These are phyloP conservation scores for Tetrapisispora fleetii DNA, from an alignment of 805 yeast genomes.

Conservation along the genomic window DNA sequence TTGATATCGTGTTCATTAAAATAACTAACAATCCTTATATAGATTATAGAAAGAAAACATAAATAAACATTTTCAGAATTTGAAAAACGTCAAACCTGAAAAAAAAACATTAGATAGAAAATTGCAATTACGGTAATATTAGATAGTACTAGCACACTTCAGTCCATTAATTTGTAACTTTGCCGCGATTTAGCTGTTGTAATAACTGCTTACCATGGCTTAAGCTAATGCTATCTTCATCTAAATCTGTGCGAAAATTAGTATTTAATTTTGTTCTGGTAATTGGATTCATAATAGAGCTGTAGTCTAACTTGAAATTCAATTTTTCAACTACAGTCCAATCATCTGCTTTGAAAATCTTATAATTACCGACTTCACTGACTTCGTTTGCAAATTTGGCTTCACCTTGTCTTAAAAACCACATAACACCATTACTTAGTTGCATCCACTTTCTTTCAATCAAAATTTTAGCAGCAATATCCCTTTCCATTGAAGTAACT, in stretches of 20 bases:
- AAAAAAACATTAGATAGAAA: neutral
- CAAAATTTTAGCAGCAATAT: conserved; percentile 28
- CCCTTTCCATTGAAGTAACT: conserved; percentile 33
- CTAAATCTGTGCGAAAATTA: neutral
- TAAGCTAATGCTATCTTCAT: neutral
- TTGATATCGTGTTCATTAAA: conserved; percentile 3
- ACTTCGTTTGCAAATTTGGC: conserved; percentile 32
- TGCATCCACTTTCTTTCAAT: conserved; percentile 33
- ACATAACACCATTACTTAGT: conserved; percentile 24
- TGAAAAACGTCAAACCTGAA: neutral
- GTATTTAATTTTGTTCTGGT: neutral
- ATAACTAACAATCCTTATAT: conserved; percentile 1
- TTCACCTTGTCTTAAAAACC: conserved; percentile 34
- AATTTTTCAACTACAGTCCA: conserved; percentile 36
- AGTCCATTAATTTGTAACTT: neutral
- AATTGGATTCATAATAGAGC: conserved; percentile 13
- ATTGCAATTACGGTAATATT: neutral
- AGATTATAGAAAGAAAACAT: neutral
- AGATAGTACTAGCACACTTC: no score
- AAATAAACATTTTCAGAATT: neutral
- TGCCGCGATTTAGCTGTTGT: conserved; percentile 24
- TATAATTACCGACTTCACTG: conserved; percentile 36
- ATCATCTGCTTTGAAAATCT: conserved; percentile 34
- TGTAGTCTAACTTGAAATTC: conserved; percentile 33
- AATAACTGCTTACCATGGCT: conserved; percentile 25